A percentile compares a stretch with the other conserved stretches of the same genome.
phyloP scores from a whole-genome alignment of 768 basidiomycete species.

The Rhizopogon vulgaris region DNA sequence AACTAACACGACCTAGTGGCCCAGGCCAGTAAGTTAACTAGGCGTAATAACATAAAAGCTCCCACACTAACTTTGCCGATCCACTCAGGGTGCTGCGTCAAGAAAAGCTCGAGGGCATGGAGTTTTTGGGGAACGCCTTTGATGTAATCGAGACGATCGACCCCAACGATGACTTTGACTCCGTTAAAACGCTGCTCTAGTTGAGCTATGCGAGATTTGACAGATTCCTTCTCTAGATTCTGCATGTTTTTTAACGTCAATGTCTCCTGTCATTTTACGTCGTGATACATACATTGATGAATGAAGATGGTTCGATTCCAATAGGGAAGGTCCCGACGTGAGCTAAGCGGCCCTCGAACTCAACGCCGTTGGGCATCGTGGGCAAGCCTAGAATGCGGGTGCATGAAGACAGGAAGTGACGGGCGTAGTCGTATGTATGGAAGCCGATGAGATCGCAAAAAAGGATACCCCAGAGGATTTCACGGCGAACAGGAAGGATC shows the following conservation, averaged over 20 bases:
- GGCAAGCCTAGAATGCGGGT: conserved; percentile 92
- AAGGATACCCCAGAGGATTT: conserved; percentile 93
- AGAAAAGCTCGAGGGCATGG: conserved; percentile 93
- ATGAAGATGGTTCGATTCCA: conserved; percentile 92
- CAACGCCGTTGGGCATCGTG: conserved; percentile 97
- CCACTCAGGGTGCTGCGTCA: conserved; percentile 98
- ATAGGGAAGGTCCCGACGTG: conserved; percentile 99
- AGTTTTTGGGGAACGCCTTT: conserved; percentile 99
- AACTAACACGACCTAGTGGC: conserved; percentile 76
- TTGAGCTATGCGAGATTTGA: conserved; percentile 73
- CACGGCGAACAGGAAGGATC: conserved; percentile 92
- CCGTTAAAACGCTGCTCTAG: conserved; percentile 89
- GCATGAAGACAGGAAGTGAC: conserved; percentile 97
- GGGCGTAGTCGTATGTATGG: conserved; percentile 99
- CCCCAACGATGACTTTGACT: conserved; percentile 96
- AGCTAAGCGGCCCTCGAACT: conserved; percentile 90
- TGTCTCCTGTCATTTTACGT: background rate
- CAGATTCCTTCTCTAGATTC: conserved; percentile 75
- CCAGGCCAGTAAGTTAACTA: conserved; percentile 2
- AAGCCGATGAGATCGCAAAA: conserved; percentile 98
- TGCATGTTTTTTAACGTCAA: conserved; percentile 22
- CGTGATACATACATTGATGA: conserved; percentile 58
- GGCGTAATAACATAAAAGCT: background rate
- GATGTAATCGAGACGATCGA: conserved; percentile 98
- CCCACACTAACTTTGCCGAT: conserved; percentile 73